Evolutionary conservation across 352 stramenopile species (phyloP), one percentile per base, ranked within the genome.

Genomic region (Elongisporangium senticosum): DNA sequence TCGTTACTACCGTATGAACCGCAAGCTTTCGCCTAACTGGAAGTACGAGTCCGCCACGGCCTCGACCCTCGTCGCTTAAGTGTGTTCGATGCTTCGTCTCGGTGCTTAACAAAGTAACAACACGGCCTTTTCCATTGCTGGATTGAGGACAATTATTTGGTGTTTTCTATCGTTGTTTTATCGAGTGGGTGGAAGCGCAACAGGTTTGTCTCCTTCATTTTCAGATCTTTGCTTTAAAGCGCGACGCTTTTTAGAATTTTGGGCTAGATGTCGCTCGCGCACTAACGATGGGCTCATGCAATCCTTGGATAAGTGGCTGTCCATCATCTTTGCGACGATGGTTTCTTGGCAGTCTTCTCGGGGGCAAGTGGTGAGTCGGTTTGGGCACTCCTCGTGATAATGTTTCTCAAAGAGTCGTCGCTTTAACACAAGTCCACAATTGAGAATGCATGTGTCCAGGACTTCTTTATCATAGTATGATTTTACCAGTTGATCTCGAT

Each of bases 11-110:
- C 95, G 97, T 77, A 95, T 96, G 74, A 99, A 97, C 79, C 91
- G 96, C 75, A 99, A 99, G 89, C 92, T 99, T 67, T 87, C 95
- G 65, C 90, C 97, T 49, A 99, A 99, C 90, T 99, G 97, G 97
- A 99, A 98, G 87, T 99, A 99, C 86, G 96, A 99, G 83, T 98
- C 93, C 58, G 86, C 95, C 66, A 99, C 97, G 64, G 97, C 98
- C 67, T 99, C 95, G 68, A 98, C 98, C 20, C 93, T 99, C 58
- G 98, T 99, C 62, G 96, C 98, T 48, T 99, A 99, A 99, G 82
- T 59, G 54, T 59, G 51, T 53, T 53, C 55, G 11, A 14, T 43
- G 33, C 8, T 43, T 43, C 26, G 33, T 43, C 33, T 17, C 17
- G 33, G 33, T 43, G 11, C 33, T 43, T 43, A 43, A 43, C 33